Evolutionary conservation across 345 rosid species (phyloP).

Genomic region (Cardamine occulta): DNA sequence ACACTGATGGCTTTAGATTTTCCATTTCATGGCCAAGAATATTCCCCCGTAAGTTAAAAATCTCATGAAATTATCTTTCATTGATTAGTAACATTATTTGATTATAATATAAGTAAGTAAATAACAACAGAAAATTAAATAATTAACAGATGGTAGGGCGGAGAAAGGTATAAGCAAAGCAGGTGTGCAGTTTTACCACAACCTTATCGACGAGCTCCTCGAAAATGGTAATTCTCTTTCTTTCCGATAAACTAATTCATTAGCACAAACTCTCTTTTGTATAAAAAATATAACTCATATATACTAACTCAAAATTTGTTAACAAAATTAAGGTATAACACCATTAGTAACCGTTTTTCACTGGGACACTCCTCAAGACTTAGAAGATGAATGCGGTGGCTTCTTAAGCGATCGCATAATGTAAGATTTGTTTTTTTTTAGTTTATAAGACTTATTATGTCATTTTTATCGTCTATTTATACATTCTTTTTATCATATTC

Average conservation of each 20-base stretch:
- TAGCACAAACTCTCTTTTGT: neutral
- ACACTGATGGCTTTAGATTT: slow-evolving; percentile 57
- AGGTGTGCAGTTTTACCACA: slow-evolving; percentile 51
- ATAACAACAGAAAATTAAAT: neutral
- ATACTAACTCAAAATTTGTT: neutral
- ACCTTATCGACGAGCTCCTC: slow-evolving; percentile 57
- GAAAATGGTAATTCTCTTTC: slow-evolving; percentile 27
- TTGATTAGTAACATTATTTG: neutral
- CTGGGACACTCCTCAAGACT: slow-evolving; percentile 50
- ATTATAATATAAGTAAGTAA: neutral
- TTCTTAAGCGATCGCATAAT: slow-evolving; percentile 45
- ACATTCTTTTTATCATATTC: neutral
- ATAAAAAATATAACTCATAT: neutral
- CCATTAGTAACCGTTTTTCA: slow-evolving; percentile 49
- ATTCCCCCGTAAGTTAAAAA: slow-evolving; percentile 50
- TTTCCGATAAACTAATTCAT: neutral
- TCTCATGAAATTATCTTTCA: neutral
- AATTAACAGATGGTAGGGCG: slow-evolving; percentile 42
- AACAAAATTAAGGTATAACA: slow-evolving; percentile 28
- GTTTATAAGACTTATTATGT: neutral
- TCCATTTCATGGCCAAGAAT: slow-evolving; percentile 66
- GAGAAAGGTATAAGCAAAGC: slow-evolving; percentile 51
- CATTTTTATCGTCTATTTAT: neutral
- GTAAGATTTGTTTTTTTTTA: slow-evolving; percentile 20
- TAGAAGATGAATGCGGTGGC: slow-evolving; percentile 49